Conservation (phyloP, 2,329 filamentous ascomycete species). For the Uncinocarpus reesii region DNA sequence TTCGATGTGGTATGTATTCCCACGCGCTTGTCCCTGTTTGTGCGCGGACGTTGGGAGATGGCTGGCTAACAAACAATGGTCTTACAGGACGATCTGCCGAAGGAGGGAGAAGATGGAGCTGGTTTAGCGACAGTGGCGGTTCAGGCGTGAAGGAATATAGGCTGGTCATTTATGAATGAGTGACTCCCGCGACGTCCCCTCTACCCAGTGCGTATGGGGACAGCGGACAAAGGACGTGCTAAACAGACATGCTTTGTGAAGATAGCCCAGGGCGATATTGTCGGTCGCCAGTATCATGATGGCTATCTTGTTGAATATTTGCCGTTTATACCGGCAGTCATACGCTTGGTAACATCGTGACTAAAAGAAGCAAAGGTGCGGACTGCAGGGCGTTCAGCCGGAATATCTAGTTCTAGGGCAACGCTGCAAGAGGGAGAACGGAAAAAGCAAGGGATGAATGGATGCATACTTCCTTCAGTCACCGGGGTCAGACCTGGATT, state of each 20-base stretch:
- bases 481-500: no score
- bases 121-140: conserved; percentile 28
- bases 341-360: neutral
- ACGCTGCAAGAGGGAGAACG: neutral
- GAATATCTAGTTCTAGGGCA: no score
- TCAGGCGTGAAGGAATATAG: conserved; percentile 27
- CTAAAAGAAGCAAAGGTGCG: neutral
- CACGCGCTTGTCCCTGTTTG: no score
- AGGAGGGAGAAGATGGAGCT: conserved; percentile 29
- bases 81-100: conserved; percentile 43
- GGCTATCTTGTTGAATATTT: neutral
- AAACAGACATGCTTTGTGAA: no score
- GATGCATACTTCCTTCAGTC: no score
- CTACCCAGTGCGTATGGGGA: no score
- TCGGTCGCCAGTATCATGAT: neutral
- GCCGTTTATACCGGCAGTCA: neutral
- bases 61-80: neutral
- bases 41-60: no score
- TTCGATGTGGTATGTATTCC: conserved; percentile 61
- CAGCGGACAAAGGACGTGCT: no score
- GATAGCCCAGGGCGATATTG: no score
- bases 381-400: no score
- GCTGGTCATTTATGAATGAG: neutral
- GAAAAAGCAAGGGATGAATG: neutral
- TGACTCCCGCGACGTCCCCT: no score